Percentiles rank a stretch among this genome's conserved stretches.
Conservation (phyloP, 768 basidiomycete genomes). For the Mycena floridula region DNA sequence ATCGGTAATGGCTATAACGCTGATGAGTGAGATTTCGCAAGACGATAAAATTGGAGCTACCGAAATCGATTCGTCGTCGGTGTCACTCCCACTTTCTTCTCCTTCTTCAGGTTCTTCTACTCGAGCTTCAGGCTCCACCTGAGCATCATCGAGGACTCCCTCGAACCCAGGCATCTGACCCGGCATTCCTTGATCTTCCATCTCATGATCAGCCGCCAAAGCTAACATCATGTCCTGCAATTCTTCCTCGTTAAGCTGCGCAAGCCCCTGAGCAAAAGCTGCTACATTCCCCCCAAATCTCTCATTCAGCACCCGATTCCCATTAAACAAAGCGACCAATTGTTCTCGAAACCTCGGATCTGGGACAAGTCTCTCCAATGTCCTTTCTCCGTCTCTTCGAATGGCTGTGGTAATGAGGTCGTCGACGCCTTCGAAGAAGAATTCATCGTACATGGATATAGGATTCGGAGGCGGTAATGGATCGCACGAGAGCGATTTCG, state of each 20-base stretch:
- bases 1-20: slow-evolving; percentile 48
- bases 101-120: slow-evolving; percentile 35
- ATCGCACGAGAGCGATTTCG: slow-evolving; percentile 68
- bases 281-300: slow-evolving; percentile 63
- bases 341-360: slow-evolving; percentile 24
- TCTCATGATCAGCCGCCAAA: slow-evolving; percentile 27
- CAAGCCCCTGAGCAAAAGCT: slow-evolving; percentile 54
- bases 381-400: slow-evolving; percentile 31
- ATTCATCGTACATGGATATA: slow-evolving; percentile 56
- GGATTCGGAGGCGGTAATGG: slow-evolving; percentile 72
- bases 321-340: slow-evolving; percentile 47
- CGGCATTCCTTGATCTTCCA: slow-evolving; percentile 36
- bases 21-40: neutral
- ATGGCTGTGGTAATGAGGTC: slow-evolving; percentile 1
- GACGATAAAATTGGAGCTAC: too few relatives aligned
- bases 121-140: slow-evolving; percentile 15
- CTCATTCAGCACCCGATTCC: slow-evolving; percentile 44
- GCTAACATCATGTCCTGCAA: slow-evolving; percentile 54
- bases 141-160: slow-evolving; percentile 10
- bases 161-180: slow-evolving; percentile 34
- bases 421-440: slow-evolving; percentile 70
- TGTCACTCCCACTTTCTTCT: slow-evolving; percentile 38
- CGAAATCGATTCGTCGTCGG: slow-evolving; percentile 41
- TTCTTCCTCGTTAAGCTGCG: slow-evolving; percentile 49
- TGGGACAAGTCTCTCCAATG: slow-evolving; percentile 50